These are phyloP conservation scores for Cordyceps cicadae DNA, from an alignment of 2,329 filamentous ascomycete genomes.

Conservation along the genomic window DNA sequence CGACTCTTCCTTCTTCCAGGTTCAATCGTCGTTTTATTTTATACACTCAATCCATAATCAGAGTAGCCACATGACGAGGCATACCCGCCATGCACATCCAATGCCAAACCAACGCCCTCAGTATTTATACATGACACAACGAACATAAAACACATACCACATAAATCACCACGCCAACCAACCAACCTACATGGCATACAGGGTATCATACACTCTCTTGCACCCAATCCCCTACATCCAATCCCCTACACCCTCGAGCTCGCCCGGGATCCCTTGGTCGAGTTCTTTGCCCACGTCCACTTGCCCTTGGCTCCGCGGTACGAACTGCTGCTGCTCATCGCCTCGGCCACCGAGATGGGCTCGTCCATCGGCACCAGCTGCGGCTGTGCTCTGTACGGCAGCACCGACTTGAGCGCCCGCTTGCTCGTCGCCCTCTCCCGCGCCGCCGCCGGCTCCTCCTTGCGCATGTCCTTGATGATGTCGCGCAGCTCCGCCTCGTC, in stretches of 20 bases:
- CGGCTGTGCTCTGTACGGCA: conserved; percentile 30
- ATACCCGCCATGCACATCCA: no score
- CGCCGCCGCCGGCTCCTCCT: conserved; percentile 20
- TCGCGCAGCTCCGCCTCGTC: conserved; percentile 65
- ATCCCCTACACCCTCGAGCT: conserved; percentile 14
- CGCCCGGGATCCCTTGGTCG: conserved; percentile 18
- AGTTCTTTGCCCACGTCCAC: conserved; percentile 19
- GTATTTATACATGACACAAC: no score
- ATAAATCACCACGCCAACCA: conserved; percentile 15
- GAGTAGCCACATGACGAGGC: no score
- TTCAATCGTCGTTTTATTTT: no score
- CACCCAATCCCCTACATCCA: neutral
- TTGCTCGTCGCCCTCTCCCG: conserved; percentile 21
- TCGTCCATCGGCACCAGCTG: conserved; percentile 27
- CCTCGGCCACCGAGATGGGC: conserved; percentile 28
- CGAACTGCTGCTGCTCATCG: conserved; percentile 17
- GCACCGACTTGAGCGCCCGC: conserved; percentile 21
- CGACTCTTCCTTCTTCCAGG: no score
- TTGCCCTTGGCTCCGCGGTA: conserved; percentile 17
- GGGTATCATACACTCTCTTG: neutral
- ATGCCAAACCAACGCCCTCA: no score
- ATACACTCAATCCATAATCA: no score
- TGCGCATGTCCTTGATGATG: conserved; percentile 56
- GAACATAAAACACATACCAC: no score
- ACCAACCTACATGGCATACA: no score